Base-by-base conservation (phyloP, 83 land plant species). In the Picea abies region DNA sequence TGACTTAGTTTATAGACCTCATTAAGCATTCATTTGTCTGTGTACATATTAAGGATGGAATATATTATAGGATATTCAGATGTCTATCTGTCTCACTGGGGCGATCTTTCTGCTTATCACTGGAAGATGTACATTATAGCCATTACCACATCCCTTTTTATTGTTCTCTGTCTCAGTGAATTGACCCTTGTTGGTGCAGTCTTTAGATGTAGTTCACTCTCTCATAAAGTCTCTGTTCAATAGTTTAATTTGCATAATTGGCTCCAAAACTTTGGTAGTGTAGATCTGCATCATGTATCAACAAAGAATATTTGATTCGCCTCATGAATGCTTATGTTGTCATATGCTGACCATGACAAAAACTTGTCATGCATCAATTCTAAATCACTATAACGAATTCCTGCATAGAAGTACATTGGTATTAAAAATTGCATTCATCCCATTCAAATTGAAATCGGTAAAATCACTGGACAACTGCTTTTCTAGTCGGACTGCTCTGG, bases 11-110 rank as follows among this genome's bases (percentile, higher is more conserved):
- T 73, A 73, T 47, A 44, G 49, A 73, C 9, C 4, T 44, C 78
- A 2, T n/a, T 22, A 32, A 73, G 78, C 58, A 44, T 44, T 73
- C 78, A 47, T 73, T 49, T 14, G 47, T 75, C 60, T 15, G 22
- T 75, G 78, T 75, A 75, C 16, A 75, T 75, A 75, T 44, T 20
- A 20, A 41, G 25, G 25, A 73, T 22, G 29, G 78, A 75, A 47
- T 10, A 73, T 73, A 20, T 73, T 73, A n/a, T 41, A 47, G 29
- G 49, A 44, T n/a, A n/a, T 44, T 73, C 49, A 56, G 14, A 44
- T 75, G 41, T 72, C 47, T 37, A 41, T n/a, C 15, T 9, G 4
- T 41, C 35, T 52, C 19, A 19, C 14, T 17, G 75, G 10, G 22
- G 76, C 6, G 35, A 20, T n/a, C 60, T 73, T n/a, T 73, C 15